Evolutionary conservation across 805 yeast species (phyloP).

Genomic region (Scheffersomyces lignosus): DNA sequence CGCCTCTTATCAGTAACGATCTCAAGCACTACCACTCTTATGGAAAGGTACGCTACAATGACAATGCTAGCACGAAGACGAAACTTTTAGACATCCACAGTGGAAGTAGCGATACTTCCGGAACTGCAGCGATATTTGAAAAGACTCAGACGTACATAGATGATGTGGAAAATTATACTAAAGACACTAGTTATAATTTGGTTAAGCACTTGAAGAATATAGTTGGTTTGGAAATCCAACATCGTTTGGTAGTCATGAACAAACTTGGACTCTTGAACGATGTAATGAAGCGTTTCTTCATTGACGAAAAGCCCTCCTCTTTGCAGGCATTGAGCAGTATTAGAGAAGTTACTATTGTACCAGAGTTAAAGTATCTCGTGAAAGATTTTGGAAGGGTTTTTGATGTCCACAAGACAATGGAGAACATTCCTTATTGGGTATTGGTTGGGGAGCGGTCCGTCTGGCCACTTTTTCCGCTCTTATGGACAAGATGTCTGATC

Average conservation of each 20-base stretch:
- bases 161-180: constrained; percentile 32
- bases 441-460: constrained; percentile 87
- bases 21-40: constrained; percentile 61
- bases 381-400: constrained; percentile 72
- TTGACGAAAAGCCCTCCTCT: constrained; percentile 76
- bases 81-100: constrained; percentile 32
- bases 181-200: constrained; percentile 33
- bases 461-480: constrained; percentile 85
- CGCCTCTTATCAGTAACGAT: constrained; percentile 84
- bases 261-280: constrained; percentile 73
- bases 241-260: constrained; percentile 77
- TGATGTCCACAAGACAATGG: constrained; percentile 68
- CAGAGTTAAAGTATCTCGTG: constrained; percentile 71
- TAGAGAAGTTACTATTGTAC: constrained; percentile 87
- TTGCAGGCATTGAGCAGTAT: constrained; percentile 62
- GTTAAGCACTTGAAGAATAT: constrained; percentile 49
- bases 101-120: constrained; percentile 31
- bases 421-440: constrained; percentile 86
- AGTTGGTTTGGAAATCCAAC: constrained; percentile 76
- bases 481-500: constrained; percentile 85
- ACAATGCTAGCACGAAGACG: constrained; percentile 17
- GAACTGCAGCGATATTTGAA: constrained; percentile 30
- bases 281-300: constrained; percentile 69
- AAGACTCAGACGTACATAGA: constrained; percentile 32
- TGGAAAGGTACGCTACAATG: constrained; percentile 27